phyloP scores from a whole-genome alignment of 2,329 filamentous ascomycete genomes.

The Penicillium sclerotiorum region DNA sequence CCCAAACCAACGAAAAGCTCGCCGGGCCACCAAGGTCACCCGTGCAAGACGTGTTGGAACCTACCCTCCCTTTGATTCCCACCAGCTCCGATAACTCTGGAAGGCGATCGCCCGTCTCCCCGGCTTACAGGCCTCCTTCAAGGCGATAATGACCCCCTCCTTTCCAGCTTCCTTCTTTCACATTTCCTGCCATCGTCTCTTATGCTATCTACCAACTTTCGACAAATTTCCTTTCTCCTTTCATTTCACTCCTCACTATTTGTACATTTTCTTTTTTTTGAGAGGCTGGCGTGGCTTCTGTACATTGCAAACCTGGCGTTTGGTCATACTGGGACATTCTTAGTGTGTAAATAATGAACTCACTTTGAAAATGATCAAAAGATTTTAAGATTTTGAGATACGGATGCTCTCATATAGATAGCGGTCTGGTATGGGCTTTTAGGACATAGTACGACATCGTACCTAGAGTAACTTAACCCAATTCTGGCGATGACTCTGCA shows the following conservation, averaged over 20 bases:
- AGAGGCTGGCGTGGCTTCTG: slow-evolving; percentile 10
- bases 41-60: slow-evolving; percentile 13
- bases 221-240: too few species aligned
- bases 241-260: not conserved
- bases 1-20: slow-evolving; percentile 8
- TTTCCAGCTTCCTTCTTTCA: slow-evolving; percentile 1
- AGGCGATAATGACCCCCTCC: slow-evolving; percentile 1
- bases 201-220: not conserved
- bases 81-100: slow-evolving; percentile 10
- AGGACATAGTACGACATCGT: too few species aligned
- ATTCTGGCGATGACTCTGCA: not conserved
- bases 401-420: too few species aligned
- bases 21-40: slow-evolving; percentile 5
- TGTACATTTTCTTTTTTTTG: slow-evolving; percentile 8
- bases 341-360: slow-evolving; percentile 13
- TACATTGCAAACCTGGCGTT: slow-evolving; percentile 14
- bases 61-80: slow-evolving; percentile 15
- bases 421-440: too few species aligned
- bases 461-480: too few species aligned
- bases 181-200: slow-evolving; percentile 1
- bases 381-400: not conserved
- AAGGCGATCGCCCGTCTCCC: slow-evolving; percentile 7
- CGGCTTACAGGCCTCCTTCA: not conserved
- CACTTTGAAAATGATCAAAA: slow-evolving; percentile 8
- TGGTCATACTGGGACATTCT: slow-evolving; percentile 5